These are phyloP conservation scores for Butyriboletus loyo DNA, from an alignment of 768 basidiomycete species.

Conservation along the genomic window DNA sequence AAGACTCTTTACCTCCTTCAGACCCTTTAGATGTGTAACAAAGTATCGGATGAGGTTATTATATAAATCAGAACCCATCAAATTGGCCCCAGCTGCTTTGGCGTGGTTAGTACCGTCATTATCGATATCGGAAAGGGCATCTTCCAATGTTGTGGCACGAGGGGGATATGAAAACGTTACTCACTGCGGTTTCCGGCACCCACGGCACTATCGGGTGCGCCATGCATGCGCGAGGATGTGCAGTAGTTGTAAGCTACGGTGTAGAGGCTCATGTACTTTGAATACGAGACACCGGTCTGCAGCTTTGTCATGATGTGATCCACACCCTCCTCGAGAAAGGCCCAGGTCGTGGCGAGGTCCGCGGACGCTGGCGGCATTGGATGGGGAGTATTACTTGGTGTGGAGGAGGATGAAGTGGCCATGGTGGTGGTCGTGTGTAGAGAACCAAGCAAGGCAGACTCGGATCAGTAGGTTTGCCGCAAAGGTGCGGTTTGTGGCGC, in stretches of 20 bases:
- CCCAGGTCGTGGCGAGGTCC: conserved; percentile 84
- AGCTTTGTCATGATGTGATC: conserved; percentile 93
- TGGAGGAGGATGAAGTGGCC: conserved; percentile 30
- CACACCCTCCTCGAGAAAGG: conserved; percentile 79
- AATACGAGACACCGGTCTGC: conserved; percentile 84
- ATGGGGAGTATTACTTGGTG: conserved; percentile 32
- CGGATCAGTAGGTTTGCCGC: conserved; percentile 19
- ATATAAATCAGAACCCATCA: conserved; percentile 98
- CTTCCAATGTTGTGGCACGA: conserved; percentile 18
- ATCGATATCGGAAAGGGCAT: conserved; percentile 23
- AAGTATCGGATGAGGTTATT: conserved; percentile 93
- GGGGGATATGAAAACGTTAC: conserved; percentile 26
- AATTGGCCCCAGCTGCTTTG: conserved; percentile 75
- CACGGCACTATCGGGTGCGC: conserved; percentile 35
- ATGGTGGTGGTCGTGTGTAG: conserved; percentile 32
- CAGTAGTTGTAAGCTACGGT: conserved; percentile 99
- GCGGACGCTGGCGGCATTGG: conserved; percentile 65
- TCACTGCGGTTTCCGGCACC: conserved; percentile 53
- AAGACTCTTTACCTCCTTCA: conserved; percentile 54
- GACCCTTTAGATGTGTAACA: conserved; percentile 67
- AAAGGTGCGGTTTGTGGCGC: conserved; percentile 31
- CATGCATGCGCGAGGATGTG: conserved; percentile 80
- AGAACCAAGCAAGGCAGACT: conserved; percentile 5
- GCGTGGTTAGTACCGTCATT: conserved; percentile 16
- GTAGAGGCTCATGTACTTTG: conserved; percentile 84